Evolutionary conservation across 202 grass and related monocot species (phyloP), one percentile per base, ranked within the genome.

Genomic region (Dendrocalamus latiflorus): DNA sequence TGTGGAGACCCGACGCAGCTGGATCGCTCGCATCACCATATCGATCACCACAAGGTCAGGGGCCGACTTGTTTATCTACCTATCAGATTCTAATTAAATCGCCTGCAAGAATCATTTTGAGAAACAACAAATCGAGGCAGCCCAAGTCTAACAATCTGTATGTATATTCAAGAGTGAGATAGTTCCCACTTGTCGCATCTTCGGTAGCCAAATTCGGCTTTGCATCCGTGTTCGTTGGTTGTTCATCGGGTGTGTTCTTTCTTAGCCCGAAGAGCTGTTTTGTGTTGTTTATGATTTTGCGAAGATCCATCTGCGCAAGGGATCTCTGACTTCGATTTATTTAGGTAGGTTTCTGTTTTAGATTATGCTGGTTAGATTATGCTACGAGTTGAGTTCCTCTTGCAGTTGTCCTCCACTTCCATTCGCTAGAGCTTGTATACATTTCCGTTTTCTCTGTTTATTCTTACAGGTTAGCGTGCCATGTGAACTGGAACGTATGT

Each of bases 1-100:
- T 30, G 88, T 68, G 83, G 84, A 86, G 75, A 90, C 24, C 84
- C 84, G 79, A 79, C 88, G 88, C 79, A 39, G 83, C 18, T 33
- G 42, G 78, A 73, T 65, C 17, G 44, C 42, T 34, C 12, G 13
- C 41, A n/a, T n/a, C n/a, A n/a, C n/a, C n/a, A n/a, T n/a, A n/a
- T n/a, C n/a, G n/a, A 62, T 48, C 80, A 30, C 56, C 65, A 39
- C 25, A 22, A 72, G 49, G 83, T 82, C 88, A 86, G 65, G 39
- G 65, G 48, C 39, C 22, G 60, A 77, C 66, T 82, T 82, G 14
- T 72, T n/a, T 85, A 1, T 38, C 55, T 74, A 36, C 65, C 44
- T 45, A 25, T n/a, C 66, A 20, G 57, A 48, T 34, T 43, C 70
- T 39, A 9, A 68, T 11, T 24, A 72, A 73, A 83, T 49, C 58